Conservation (phyloP, 345 rosid species). For the Mercurialis annua region DNA sequence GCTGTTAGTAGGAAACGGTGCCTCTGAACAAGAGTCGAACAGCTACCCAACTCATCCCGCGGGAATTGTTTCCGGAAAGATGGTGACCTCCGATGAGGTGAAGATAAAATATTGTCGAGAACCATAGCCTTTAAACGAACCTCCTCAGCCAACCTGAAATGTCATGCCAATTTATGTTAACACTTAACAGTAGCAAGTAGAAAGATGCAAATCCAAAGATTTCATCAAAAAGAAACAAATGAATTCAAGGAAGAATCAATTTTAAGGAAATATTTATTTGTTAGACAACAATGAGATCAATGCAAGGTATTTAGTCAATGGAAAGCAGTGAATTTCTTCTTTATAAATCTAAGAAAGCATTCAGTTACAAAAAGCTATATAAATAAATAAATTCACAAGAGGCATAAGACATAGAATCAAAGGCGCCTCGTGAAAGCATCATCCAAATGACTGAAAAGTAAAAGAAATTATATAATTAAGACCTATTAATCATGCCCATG, state of each 20-base stretch:
- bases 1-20: slow-evolving; percentile 91
- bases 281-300: background rate
- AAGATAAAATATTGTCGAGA: slow-evolving; percentile 64
- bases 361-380: background rate
- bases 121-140: slow-evolving; percentile 42
- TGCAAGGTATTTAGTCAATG: background rate
- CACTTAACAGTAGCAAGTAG: background rate
- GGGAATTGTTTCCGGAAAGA: slow-evolving; percentile 55
- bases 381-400: background rate
- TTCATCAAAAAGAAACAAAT: background rate
- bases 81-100: slow-evolving; percentile 69
- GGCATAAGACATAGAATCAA: background rate
- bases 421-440: background rate
- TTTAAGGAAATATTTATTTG: background rate
- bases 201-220: background rate
- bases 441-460: background rate
- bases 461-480: background rate
- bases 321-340: background rate
- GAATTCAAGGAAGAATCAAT: background rate
- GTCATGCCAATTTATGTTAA: background rate
- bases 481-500: too few relatives aligned
- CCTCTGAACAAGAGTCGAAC: slow-evolving; percentile 61
- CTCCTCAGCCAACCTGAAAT: slow-evolving; percentile 12
- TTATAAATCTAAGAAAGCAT: background rate
- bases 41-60: slow-evolving; percentile 80